These are phyloP conservation scores for Backusella macrospora DNA, from an alignment of 192 early-diverging fungal genomes.

Conservation along the genomic window DNA sequence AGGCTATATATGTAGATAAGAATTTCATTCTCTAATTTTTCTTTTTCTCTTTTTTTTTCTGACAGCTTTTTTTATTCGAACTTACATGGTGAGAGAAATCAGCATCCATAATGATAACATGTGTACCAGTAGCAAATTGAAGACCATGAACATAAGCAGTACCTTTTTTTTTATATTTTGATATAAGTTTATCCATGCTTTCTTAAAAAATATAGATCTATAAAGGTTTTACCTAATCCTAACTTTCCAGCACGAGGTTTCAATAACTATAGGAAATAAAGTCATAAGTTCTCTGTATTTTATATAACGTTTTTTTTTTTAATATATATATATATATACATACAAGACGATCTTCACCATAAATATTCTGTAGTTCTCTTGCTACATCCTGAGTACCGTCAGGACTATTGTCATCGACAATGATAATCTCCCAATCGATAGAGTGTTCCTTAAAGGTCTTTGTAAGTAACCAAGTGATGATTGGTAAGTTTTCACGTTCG, in stretches of 20 bases:
- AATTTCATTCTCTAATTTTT: background rate
- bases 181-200: background rate
- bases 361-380: conserved; percentile 81
- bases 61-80: background rate
- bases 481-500: conserved; percentile 95
- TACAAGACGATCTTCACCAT: conserved; percentile 89
- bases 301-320: too few species aligned
- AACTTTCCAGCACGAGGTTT: conserved; percentile 95
- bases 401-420: conserved; percentile 95
- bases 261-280: conserved; percentile 58
- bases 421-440: conserved; percentile 95
- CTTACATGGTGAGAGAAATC: conserved; percentile 98
- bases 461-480: conserved; percentile 90
- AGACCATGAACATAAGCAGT: conserved; percentile 97
- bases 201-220: background rate
- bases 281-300: too few species aligned
- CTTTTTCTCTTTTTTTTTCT: too few species aligned
- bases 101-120: conserved; percentile 97
- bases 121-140: conserved; percentile 92
- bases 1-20: conserved; percentile 56
- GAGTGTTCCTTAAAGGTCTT: conserved; percentile 83
- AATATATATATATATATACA: too few species aligned
- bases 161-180: too few species aligned
- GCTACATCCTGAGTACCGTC: conserved; percentile 96
- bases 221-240: conserved; percentile 64